Evolutionary conservation across 805 yeast genomes (phyloP).

Genomic region (Metschnikowia vanudenii): DNA sequence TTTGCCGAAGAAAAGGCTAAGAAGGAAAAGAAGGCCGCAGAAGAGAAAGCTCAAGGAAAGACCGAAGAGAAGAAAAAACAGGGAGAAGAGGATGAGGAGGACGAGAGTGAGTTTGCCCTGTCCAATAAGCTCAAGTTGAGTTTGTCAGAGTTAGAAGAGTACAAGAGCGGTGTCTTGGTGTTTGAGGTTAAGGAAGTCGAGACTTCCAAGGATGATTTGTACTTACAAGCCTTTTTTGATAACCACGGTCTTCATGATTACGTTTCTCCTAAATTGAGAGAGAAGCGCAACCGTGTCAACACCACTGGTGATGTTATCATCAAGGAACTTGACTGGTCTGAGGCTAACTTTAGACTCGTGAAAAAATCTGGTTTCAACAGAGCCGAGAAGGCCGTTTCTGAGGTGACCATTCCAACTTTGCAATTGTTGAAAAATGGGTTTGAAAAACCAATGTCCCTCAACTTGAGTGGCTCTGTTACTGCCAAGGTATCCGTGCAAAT

Average conservation of each 20-base stretch:
- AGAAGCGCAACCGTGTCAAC: slow-evolving; percentile 34
- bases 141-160: slow-evolving; percentile 54
- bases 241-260: slow-evolving; percentile 65
- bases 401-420: slow-evolving; percentile 61
- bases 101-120: slow-evolving; percentile 26
- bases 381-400: slow-evolving; percentile 57
- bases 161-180: slow-evolving; percentile 75
- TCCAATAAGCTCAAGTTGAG: slow-evolving; percentile 46
- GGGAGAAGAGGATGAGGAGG: slow-evolving; percentile 35
- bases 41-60: slow-evolving; percentile 24
- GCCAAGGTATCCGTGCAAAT: slow-evolving; percentile 57
- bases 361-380: slow-evolving; percentile 55
- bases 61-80: slow-evolving; percentile 36
- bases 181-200: slow-evolving; percentile 62
- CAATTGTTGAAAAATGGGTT: slow-evolving; percentile 67
- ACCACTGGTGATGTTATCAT: slow-evolving; percentile 70
- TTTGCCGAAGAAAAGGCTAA: slow-evolving; percentile 28
- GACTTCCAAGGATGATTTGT: slow-evolving; percentile 53
- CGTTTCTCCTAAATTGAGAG: slow-evolving; percentile 53
- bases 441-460: slow-evolving; percentile 55
- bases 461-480: slow-evolving; percentile 51
- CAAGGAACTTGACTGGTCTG: slow-evolving; percentile 76
- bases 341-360: slow-evolving; percentile 58
- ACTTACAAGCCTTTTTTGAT: slow-evolving; percentile 76
- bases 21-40: slow-evolving; percentile 25